phyloP scores from a whole-genome alignment of 208 protist species.

The Herpetomonas tarakana region DNA sequence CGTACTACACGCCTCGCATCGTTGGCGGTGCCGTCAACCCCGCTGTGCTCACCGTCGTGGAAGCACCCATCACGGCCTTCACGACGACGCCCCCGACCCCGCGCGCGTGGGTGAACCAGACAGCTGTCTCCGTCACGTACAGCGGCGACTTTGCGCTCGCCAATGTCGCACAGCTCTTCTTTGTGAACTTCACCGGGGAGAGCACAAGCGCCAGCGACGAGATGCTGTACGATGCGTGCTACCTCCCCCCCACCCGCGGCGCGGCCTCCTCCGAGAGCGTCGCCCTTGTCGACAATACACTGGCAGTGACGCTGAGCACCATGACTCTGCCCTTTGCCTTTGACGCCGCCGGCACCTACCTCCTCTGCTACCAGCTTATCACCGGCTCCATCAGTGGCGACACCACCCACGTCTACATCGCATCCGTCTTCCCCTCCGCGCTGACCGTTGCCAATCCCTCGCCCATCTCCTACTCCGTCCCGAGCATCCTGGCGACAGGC shows the following conservation, averaged over 20 bases:
- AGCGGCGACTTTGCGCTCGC: slow-evolving; percentile 8
- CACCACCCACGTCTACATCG: slow-evolving; percentile 19
- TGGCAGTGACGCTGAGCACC: slow-evolving; percentile 46
- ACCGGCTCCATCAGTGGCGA: slow-evolving; percentile 3
- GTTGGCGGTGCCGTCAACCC: slow-evolving; percentile 52
- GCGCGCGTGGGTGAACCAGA: slow-evolving; percentile 62
- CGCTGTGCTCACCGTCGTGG: slow-evolving; percentile 35
- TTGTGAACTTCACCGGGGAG: slow-evolving; percentile 45
- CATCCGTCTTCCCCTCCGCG: slow-evolving; percentile 58
- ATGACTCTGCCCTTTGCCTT: slow-evolving; percentile 41
- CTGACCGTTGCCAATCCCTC: slow-evolving; percentile 50
- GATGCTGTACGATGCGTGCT: slow-evolving; percentile 65
- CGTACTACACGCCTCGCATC: slow-evolving; percentile 69
- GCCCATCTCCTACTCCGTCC: slow-evolving; percentile 79
- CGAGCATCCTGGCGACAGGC: slow-evolving; percentile 30
- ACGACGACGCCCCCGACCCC: slow-evolving; percentile 41
- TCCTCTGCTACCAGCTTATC: slow-evolving; percentile 72
- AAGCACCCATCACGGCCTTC: slow-evolving; percentile 52
- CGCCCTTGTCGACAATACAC: slow-evolving; percentile 58
- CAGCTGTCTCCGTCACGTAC: slow-evolving; percentile 37
- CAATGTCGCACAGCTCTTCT: slow-evolving; percentile 61
- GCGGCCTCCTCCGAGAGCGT: slow-evolving; percentile 32
- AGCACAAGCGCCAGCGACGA: slow-evolving; percentile 23
- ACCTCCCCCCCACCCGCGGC: slow-evolving; percentile 41
- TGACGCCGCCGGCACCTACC: slow-evolving; percentile 36